phyloP scores from a whole-genome alignment of 2,329 filamentous ascomycete species.

The Penicillium sp. region DNA sequence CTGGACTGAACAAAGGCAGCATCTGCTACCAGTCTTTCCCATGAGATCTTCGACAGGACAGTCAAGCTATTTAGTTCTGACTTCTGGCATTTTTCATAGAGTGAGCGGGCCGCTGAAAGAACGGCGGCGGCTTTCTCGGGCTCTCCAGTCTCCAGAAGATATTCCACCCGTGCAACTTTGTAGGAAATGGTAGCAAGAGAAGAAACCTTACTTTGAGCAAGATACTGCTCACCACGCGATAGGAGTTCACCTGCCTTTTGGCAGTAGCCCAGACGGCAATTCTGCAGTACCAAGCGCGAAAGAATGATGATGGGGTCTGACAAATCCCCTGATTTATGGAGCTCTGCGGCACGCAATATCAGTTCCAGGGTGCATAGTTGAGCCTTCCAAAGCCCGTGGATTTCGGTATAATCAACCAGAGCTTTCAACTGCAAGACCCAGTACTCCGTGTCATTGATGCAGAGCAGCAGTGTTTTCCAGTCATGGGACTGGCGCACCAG shows the following conservation, averaged over 20 bases:
- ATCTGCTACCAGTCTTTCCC: slow-evolving; percentile 58
- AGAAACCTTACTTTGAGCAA: slow-evolving; percentile 43
- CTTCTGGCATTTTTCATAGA: slow-evolving; percentile 36
- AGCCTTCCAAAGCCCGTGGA: slow-evolving; percentile 55
- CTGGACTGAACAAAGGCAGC: slow-evolving; percentile 65
- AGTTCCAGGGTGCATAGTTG: slow-evolving; percentile 53
- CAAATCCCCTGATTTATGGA: slow-evolving; percentile 39
- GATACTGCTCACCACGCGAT: slow-evolving; percentile 56
- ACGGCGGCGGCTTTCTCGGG: slow-evolving; percentile 57
- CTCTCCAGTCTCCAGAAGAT: slow-evolving; percentile 66
- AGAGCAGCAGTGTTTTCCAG: slow-evolving; percentile 42
- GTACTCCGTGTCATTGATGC: slow-evolving; percentile 52
- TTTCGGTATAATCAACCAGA: slow-evolving; percentile 57
- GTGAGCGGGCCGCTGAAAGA: slow-evolving; percentile 28
- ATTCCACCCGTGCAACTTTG: slow-evolving; percentile 72
- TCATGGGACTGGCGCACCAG: slow-evolving; percentile 49
- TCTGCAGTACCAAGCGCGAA: slow-evolving; percentile 54
- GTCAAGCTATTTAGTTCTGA: slow-evolving; percentile 35
- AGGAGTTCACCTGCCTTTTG: slow-evolving; percentile 60
- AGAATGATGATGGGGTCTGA: slow-evolving; percentile 46
- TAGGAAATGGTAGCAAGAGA: slow-evolving; percentile 55
- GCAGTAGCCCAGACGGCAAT: slow-evolving; percentile 61
- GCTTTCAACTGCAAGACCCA: slow-evolving; percentile 55
- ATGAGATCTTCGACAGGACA: slow-evolving; percentile 43
- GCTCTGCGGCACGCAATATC: slow-evolving; percentile 49